Evolutionary conservation across 2,329 filamentous ascomycete species (phyloP), one percentile per base, ranked within the genome.

Genomic region (Sporothrix euskadiensis): DNA sequence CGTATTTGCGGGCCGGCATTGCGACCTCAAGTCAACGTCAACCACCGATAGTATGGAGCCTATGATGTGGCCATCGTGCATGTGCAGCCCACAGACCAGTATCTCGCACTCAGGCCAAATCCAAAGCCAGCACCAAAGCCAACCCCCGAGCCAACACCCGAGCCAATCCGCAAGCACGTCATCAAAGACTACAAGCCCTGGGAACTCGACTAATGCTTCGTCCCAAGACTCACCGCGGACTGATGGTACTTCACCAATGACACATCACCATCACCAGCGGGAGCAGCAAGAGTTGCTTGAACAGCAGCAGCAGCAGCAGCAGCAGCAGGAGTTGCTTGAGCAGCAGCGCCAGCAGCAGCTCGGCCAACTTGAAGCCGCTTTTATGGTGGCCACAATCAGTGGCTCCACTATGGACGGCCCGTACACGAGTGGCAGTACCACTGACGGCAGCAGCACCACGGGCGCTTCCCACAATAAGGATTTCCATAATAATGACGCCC

Each of bases 1-100:
- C 2, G 81, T 87, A 26, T 87, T 87, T 76, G 80, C 81, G 0
- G 81, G 81, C 39, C 85, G 84, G 72, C 83, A 86, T 75, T 87
- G 85, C 77, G 85, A 87, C 73, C 81, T 87, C 16, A 80, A 81
- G 72, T 79, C 80, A 47, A 79, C 78, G 72, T 79, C 80, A 47
- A 79, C 78, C 41, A 71, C 77, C 1, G 80, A 79, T 4, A 77
- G 79, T 56, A 75, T 78, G 3, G 81, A 81, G 19, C 77, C 80
- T 19, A 77, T 78, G 16, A 78, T 78, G 12, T 80, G 81, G 77
- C 79, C 80, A 41, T 73, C 79, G 7, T 84, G 83, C 73, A 77
- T 77, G 3, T 83, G 82, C 74, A 80, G 79, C 66, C 61, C 71
- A 8, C 56, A 39, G 66, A 69, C 54, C 71, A 71, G 73, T 8